These are phyloP conservation scores for Ananas comosus DNA, from an alignment of 176 grass and related monocot genomes.

Conservation along the genomic window DNA sequence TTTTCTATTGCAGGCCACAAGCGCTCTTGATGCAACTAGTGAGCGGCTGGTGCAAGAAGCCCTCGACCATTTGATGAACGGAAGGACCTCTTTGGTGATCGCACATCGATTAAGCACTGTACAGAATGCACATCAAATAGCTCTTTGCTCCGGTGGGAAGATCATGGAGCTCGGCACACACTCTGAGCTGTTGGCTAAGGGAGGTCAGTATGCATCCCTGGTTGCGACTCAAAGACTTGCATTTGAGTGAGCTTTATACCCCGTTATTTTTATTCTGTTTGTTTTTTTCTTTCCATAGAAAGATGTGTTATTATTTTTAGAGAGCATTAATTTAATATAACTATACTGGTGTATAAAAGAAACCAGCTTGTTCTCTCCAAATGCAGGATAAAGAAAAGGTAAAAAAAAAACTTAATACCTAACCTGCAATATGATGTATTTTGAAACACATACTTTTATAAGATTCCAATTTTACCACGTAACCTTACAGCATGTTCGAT, in stretches of 20 bases:
- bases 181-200: conserved; percentile 48
- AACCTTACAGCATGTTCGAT: no score
- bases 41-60: conserved; percentile 87
- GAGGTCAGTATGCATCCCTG: conserved; percentile 68
- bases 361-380: no score
- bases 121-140: conserved; percentile 75
- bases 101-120: conserved; percentile 88
- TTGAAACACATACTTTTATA: no score
- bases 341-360: no score
- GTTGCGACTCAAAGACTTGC: conserved; percentile 77
- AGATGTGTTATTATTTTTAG: no score
- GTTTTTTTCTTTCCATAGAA: no score
- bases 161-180: conserved; percentile 68
- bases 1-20: conserved; percentile 58
- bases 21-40: conserved; percentile 76
- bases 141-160: conserved; percentile 65
- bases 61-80: conserved; percentile 78
- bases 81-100: conserved; percentile 84
- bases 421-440: no score
- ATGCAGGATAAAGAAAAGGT: no score
- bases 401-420: no score
- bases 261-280: no score
- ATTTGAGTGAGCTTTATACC: conserved; percentile 43
- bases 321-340: no score
- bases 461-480: no score